Conservation (phyloP, 2,329 filamentous ascomycete genomes). For the Fusarium sp. region DNA sequence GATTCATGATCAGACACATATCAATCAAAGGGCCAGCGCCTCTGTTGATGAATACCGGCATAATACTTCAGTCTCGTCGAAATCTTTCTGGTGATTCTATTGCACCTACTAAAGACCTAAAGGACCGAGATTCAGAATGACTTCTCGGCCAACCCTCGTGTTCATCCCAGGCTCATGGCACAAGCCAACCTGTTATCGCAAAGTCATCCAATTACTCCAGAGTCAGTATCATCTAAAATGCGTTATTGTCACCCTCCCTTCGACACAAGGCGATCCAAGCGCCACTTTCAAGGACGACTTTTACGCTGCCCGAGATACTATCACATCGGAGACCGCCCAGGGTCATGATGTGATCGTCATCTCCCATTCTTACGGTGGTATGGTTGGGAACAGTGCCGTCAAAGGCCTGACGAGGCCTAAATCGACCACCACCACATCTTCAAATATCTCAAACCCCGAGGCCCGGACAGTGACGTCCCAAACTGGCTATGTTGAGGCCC, state of each 20-base stretch:
- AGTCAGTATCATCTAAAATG: background rate
- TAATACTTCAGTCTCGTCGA: no score
- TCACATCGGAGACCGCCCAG: background rate
- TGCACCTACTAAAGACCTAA: no score
- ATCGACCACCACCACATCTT: no score
- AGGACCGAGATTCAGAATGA: background rate
- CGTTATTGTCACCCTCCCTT: background rate
- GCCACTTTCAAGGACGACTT: background rate
- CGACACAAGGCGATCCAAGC: conserved; percentile 3
- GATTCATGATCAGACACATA: no score
- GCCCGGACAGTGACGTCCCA: no score
- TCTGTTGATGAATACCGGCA: no score
- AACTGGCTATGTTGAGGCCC: no score
- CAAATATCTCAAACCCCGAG: no score
- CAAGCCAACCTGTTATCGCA: background rate
- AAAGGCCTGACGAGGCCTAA: background rate
- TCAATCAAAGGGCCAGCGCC: no score
- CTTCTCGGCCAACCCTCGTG: background rate
- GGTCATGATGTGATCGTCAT: conserved; percentile 1
- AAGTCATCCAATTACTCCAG: background rate
- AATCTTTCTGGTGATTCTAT: no score
- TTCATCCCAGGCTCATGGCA: conserved; percentile 8
- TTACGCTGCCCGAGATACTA: background rate
- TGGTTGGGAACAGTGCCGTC: background rate
- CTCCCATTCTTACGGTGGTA: conserved; percentile 8